A percentile compares a stretch with the other conserved stretches of the same genome.
These are phyloP conservation scores for Protomyces inouyei DNA, from an alignment of 1,139 yeast species.

Conservation along the genomic window DNA sequence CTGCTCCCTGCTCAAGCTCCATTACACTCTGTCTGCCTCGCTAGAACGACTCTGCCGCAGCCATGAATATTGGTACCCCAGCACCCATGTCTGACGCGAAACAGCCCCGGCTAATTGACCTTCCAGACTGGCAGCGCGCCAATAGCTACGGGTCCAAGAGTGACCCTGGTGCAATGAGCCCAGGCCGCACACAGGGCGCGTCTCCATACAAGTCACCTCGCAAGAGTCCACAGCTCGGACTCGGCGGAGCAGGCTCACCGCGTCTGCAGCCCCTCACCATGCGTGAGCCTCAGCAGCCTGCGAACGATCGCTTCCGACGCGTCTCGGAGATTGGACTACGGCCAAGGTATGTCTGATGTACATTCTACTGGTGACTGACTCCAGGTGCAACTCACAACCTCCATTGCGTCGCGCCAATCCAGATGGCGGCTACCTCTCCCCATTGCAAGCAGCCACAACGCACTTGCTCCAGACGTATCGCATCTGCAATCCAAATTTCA, in stretches of 20 bases:
- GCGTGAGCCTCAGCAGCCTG: constrained; percentile 12
- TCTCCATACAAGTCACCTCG: neutral
- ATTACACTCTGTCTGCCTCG: too few relatives aligned
- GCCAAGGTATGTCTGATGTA: neutral
- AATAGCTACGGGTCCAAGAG: neutral
- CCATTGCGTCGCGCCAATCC: constrained; percentile 34
- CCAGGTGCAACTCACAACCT: constrained; percentile 23
- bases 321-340: constrained; percentile 16
- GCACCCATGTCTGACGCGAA: too few relatives aligned
- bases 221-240: neutral
- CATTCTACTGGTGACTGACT: neutral
- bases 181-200: neutral
- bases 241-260: constrained; percentile 11
- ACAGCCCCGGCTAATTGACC: neutral
- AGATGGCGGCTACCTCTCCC: constrained; percentile 41
- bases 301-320: constrained; percentile 9
- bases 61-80: neutral
- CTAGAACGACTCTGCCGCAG: neutral
- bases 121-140: neutral
- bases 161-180: neutral
- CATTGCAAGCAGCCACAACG: constrained; percentile 73
- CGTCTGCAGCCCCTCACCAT: constrained; percentile 23
- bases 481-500: constrained; percentile 81
- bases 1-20: too few relatives aligned
- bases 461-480: constrained; percentile 75